phyloP scores from a whole-genome alignment of 2,329 filamentous ascomycete genomes.

The Penicillium brevicompactum region DNA sequence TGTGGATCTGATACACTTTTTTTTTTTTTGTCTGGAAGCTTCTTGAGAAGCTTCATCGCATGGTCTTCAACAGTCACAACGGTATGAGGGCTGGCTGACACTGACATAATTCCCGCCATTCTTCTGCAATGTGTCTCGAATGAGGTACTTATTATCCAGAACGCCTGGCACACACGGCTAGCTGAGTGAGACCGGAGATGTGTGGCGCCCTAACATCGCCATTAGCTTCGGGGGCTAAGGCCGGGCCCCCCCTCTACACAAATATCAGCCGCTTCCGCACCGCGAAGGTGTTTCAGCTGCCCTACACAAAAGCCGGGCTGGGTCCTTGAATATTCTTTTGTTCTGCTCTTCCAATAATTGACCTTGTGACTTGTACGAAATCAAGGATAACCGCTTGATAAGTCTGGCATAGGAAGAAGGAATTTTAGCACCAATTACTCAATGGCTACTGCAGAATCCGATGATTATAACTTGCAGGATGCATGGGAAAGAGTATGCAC shows the following conservation, averaged over 20 bases:
- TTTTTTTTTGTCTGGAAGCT: not conserved
- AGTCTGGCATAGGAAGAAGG: not conserved
- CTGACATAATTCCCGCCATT: not conserved
- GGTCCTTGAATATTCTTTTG: no score
- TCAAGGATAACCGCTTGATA: not conserved
- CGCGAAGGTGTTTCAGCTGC: not conserved
- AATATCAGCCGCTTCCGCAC: not conserved
- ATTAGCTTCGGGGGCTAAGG: not conserved
- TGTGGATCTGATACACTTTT: not conserved
- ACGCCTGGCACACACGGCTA: not conserved
- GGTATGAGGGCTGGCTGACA: not conserved
- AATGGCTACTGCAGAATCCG: not conserved
- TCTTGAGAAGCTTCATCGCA: not conserved
- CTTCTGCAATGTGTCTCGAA: not conserved
- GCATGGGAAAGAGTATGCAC: slow-evolving; percentile 18
- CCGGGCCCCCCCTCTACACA: not conserved
- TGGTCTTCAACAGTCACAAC: not conserved
- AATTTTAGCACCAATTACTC: not conserved
- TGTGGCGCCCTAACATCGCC: not conserved
- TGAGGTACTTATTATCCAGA: not conserved
- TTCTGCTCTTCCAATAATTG: not conserved
- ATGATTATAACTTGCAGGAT: slow-evolving; percentile 20
- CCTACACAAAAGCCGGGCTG: not conserved
- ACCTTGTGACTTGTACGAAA: not conserved
- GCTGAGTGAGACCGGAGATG: not conserved